A percentile compares a stretch with the other conserved stretches of the same genome.
Evolutionary conservation across 2,329 filamentous ascomycete species (phyloP).

Genomic region (Arthrobotrys entomopaga): DNA sequence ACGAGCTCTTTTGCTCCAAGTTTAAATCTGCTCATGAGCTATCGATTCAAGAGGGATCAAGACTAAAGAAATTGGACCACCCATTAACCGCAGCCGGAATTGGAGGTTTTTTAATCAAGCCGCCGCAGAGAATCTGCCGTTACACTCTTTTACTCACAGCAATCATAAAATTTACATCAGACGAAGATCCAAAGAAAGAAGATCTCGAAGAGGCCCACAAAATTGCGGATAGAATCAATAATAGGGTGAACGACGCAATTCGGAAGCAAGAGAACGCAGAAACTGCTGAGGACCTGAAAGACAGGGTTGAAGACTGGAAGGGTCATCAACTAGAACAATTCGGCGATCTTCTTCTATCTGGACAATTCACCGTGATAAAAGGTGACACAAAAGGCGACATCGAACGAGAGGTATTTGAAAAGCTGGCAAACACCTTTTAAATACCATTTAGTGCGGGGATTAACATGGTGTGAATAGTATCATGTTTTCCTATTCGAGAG

Average conservation of each 20-base stretch:
- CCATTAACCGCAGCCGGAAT: constrained; percentile 57
- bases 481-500: constrained; percentile 97
- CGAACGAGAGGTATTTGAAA: constrained; percentile 80
- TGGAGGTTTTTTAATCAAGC: constrained; percentile 86
- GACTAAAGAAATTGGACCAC: constrained; percentile 57
- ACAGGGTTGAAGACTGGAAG: constrained; percentile 96
- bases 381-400: constrained; percentile 82
- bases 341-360: constrained; percentile 85
- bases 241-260: constrained; percentile 88
- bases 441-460: constrained; percentile 47
- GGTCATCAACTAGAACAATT: constrained; percentile 90
- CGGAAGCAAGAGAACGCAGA: constrained; percentile 85
- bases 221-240: constrained; percentile 81
- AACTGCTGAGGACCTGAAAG: constrained; percentile 81
- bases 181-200: constrained; percentile 71
- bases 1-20: constrained; percentile 97
- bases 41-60: constrained; percentile 57
- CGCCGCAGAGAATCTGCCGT: constrained; percentile 93
- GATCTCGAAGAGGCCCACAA: constrained; percentile 82
- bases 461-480: constrained; percentile 70
- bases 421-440: not conserved
- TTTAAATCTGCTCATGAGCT: constrained; percentile 59
- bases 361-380: constrained; percentile 90
- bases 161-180: constrained; percentile 79
- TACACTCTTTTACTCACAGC: constrained; percentile 88